Percentiles rank a stretch among this genome's conserved stretches.
These are phyloP conservation scores for Schizothecium vesticola DNA, from an alignment of 495 filamentous ascomycete genomes.

Conservation along the genomic window DNA sequence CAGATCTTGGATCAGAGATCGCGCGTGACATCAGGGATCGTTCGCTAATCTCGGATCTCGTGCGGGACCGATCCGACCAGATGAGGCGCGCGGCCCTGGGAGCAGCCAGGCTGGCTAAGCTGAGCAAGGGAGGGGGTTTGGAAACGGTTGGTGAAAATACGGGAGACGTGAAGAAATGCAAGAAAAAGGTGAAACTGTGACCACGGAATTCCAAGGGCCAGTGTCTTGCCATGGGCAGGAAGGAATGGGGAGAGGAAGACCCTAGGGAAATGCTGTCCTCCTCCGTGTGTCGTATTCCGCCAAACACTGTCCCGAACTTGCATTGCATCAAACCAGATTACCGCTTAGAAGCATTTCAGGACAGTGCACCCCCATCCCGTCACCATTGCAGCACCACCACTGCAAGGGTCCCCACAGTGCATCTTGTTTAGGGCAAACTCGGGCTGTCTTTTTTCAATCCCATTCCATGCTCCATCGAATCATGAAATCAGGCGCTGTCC, in stretches of 20 bases:
- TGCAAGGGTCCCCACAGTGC: not conserved
- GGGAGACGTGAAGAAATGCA: not conserved
- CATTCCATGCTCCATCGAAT: not conserved
- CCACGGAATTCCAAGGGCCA: not conserved
- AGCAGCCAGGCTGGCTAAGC: not conserved
- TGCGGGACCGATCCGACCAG: not conserved
- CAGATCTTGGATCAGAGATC: not conserved
- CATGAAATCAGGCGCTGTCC: too few relatives aligned
- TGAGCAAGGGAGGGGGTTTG: not conserved
- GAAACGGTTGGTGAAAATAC: not conserved
- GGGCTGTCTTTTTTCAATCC: not conserved
- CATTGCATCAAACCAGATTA: not conserved
- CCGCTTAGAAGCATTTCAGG: not conserved
- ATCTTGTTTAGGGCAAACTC: not conserved
- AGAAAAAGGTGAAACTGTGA: not conserved
- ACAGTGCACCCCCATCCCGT: not conserved
- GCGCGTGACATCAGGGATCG: not conserved
- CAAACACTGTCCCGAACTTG: not conserved
- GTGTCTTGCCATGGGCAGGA: not conserved
- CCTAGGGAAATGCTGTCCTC: not conserved
- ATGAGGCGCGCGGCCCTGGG: not conserved
- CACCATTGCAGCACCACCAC: not conserved
- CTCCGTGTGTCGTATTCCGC: not conserved
- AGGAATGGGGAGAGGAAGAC: not conserved
- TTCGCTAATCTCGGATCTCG: not conserved